These are phyloP conservation scores for Mortierella sp. DNA, from an alignment of 371 early-diverging fungal species.

Conservation along the genomic window DNA sequence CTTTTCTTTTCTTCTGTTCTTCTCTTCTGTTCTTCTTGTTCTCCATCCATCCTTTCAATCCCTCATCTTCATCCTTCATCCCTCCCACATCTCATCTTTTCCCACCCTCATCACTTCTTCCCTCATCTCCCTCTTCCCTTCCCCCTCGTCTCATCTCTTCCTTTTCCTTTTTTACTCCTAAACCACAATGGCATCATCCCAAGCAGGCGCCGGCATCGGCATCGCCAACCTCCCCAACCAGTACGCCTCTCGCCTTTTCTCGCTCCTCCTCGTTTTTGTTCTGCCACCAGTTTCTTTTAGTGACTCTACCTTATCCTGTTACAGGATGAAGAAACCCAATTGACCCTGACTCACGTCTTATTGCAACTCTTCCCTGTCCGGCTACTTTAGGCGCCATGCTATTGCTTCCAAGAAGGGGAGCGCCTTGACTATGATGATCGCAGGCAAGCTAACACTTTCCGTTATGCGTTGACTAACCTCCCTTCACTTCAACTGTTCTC, in stretches of 20 bases:
- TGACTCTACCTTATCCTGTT: not conserved
- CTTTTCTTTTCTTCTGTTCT: not conserved
- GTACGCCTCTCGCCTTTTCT: constrained; percentile 76
- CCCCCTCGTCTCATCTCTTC: not conserved
- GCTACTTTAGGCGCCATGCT: not conserved
- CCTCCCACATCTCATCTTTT: not conserved
- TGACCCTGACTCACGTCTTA: too few species aligned
- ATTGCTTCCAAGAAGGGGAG: constrained; percentile 14
- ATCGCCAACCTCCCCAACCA: constrained; percentile 99
- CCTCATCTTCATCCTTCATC: not conserved
- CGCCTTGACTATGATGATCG: constrained; percentile 13
- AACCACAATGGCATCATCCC: constrained; percentile 63
- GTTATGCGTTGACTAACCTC: not conserved
- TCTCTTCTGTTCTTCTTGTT: constrained; percentile 3
- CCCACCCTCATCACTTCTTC: too few species aligned
- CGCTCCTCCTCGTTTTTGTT: constrained; percentile 97
- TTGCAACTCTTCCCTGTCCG: not conserved
- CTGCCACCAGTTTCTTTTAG: too few species aligned
- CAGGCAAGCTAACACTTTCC: not conserved
- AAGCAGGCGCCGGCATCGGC: constrained; percentile 86
- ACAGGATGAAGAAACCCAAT: not conserved
- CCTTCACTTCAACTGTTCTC: not conserved
- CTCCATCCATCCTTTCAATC: too few species aligned
- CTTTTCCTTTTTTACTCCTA: too few species aligned
- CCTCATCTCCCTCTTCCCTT: not conserved